Conservation (phyloP, 345 rosid species). For the Aquilaria yunnanensis region DNA sequence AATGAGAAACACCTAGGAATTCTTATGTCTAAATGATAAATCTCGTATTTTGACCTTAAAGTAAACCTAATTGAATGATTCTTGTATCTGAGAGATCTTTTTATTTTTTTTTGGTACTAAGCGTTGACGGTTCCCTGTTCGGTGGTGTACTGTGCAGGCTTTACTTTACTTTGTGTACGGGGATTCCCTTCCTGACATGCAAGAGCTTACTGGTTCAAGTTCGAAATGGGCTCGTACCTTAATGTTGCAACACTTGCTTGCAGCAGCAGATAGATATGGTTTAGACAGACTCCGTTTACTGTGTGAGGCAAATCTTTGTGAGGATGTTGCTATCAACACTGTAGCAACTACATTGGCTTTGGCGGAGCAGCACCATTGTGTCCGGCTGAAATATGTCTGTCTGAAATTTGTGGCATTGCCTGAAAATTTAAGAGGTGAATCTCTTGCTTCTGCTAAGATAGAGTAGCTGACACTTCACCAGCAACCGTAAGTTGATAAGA, state of each 20-base stretch:
- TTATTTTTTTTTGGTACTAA: background rate
- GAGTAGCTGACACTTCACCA: too few relatives aligned
- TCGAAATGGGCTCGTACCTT: constrained; percentile 54
- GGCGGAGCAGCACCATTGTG: constrained; percentile 65
- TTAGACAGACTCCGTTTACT: constrained; percentile 49
- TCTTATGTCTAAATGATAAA: too few relatives aligned
- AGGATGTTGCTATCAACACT: constrained; percentile 50
- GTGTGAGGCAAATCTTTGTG: constrained; percentile 43
- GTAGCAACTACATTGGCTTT: constrained; percentile 57
- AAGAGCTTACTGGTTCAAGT: constrained; percentile 47
- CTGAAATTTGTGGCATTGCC: constrained; percentile 49
- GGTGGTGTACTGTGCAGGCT: constrained; percentile 26
- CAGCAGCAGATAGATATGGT: constrained; percentile 60
- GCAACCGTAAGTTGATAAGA: too few relatives aligned
- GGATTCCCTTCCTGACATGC: constrained; percentile 47
- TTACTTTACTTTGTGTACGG: constrained; percentile 52
- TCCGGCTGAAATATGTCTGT: constrained; percentile 50
- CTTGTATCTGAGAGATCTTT: background rate
- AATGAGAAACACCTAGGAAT: too few relatives aligned
- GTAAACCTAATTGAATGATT: background rate
- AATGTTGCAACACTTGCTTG: constrained; percentile 63
- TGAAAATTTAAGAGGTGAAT: constrained; percentile 41
- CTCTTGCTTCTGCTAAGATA: background rate
- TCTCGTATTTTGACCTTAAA: background rate
- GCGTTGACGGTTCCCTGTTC: too few relatives aligned